Percentiles rank a stretch among this genome's conserved stretches.
Conservation (phyloP, 1,284 basidiomycete species). For the Albatrellus sp. region DNA sequence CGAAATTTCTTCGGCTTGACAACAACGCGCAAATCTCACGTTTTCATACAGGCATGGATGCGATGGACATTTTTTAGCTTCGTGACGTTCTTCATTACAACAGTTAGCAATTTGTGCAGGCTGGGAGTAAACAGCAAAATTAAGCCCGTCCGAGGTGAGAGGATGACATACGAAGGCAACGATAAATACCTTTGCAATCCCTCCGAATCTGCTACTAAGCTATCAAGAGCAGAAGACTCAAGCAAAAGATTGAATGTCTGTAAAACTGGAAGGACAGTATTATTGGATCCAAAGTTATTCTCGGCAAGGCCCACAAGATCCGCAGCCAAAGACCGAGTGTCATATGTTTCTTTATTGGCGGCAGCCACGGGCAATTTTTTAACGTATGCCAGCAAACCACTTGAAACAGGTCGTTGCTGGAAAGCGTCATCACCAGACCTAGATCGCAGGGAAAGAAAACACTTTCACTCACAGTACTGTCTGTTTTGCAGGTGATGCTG, state of each 20-base stretch:
- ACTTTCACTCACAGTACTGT: conserved; percentile 54
- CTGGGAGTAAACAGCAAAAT: conserved; percentile 19
- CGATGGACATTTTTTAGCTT: conserved; percentile 71
- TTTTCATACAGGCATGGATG: conserved; percentile 67
- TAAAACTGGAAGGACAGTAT: conserved; percentile 64
- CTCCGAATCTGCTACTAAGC: conserved; percentile 27
- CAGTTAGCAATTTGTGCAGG: conserved; percentile 29
- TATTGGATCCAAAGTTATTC: conserved; percentile 48
- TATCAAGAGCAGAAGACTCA: conserved; percentile 45
- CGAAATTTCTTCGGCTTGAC: conserved; percentile 9
- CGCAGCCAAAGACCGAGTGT: conserved; percentile 33
- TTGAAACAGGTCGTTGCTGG: conserved; percentile 59
- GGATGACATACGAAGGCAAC: conserved; percentile 6
- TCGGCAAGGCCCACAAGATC: conserved; percentile 45
- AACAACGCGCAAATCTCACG: conserved; percentile 35
- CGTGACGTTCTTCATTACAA: conserved; percentile 46
- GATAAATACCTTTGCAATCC: conserved; percentile 33
- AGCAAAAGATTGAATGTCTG: conserved; percentile 65
- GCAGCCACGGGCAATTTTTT: conserved; percentile 33
- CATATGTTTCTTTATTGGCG: conserved; percentile 22
- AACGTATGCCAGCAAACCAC: conserved; percentile 47
- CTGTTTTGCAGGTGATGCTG: conserved; percentile 70
- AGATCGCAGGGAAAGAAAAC: not conserved
- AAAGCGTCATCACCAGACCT: conserved; percentile 8
- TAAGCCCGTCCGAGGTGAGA: not conserved